Evolutionary conservation across 371 early-diverging fungal genomes (phyloP), one percentile per base, ranked within the genome.

Genomic region (Furculomyces boomerangus): DNA sequence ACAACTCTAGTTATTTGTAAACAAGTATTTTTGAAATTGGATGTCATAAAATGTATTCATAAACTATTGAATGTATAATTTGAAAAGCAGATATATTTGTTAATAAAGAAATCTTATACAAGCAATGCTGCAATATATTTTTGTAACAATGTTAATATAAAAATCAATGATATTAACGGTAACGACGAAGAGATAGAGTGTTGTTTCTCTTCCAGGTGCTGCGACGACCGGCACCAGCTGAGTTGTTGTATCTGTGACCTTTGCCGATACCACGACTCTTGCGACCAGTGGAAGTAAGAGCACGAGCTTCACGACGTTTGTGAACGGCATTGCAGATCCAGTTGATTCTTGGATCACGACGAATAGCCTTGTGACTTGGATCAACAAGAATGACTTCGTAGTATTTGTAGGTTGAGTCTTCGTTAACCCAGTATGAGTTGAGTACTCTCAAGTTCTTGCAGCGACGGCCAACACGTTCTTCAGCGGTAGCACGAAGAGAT

Each of bases 341-440:
- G 86, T 95, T 93, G 78, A 96, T 86, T 75, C 92, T 90, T 55
- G 89, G 74, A 72, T 99, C 98, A 65, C 91, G 90, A 62, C 98
- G 86, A 77, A 99, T 95, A 62, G 86, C 90, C 79, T 87, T 86
- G 85, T 94, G 94, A 55, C 71, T 67, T 62, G 96, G 95, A 72
- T 99, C 97, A 62, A 98, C 97, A 55, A 90, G 79, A 74, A 99
- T 98, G 66, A 97, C 93, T 75, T 99, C 99, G 72, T 74, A 99
- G 84, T 85, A 94, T 81, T 99, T 97, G 86, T 85, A 96, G 65
- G 90, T 88, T 59, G 91, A 75, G 75, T 98, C 99, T 78, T 89
- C 83, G 87, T 93, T 93, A 57, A 99, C 85, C 97, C 97, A 95
- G 89, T 99, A 99, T 55, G 91, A 90, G 86, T 92, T 95, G 57